A percentile compares a stretch with the other conserved stretches of the same genome.
These are phyloP conservation scores for Apiospora saccharicola DNA, from an alignment of 2,329 filamentous ascomycete genomes.

Conservation along the genomic window DNA sequence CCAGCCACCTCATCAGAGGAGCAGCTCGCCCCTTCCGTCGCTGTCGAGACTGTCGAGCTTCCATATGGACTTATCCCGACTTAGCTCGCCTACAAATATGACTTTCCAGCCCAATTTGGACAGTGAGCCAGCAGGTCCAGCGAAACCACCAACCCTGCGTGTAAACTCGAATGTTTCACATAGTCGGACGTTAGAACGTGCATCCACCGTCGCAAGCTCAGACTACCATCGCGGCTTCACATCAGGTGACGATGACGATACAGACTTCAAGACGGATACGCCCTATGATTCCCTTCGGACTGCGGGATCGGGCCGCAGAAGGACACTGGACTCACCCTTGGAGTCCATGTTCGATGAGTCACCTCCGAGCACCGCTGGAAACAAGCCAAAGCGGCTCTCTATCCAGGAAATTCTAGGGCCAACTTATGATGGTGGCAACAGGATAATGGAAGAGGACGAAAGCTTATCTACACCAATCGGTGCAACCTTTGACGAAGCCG, in stretches of 20 bases:
- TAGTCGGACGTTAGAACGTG: slow-evolving; percentile 55
- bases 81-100: slow-evolving; percentile 43
- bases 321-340: slow-evolving; percentile 73
- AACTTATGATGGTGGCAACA: slow-evolving; percentile 61
- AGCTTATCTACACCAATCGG: slow-evolving; percentile 59
- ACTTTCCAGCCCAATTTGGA: neutral
- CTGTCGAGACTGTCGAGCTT: slow-evolving; percentile 62
- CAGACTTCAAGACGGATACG: slow-evolving; percentile 80
- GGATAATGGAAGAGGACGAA: slow-evolving; percentile 71
- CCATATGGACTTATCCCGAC: slow-evolving; percentile 59
- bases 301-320: slow-evolving; percentile 67
- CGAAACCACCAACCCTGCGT: slow-evolving; percentile 32
- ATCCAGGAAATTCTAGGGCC: slow-evolving; percentile 66
- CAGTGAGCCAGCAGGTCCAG: neutral
- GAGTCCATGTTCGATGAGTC: slow-evolving; percentile 86
- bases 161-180: slow-evolving; percentile 40
- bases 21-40: slow-evolving; percentile 62
- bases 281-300: slow-evolving; percentile 81
- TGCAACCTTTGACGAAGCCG: slow-evolving; percentile 42
- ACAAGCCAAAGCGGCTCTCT: slow-evolving; percentile 63
- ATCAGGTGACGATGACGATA: slow-evolving; percentile 78
- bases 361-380: slow-evolving; percentile 65
- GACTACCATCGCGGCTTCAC: slow-evolving; percentile 75
- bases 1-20: slow-evolving; percentile 44
- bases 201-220: slow-evolving; percentile 73